phyloP scores from a whole-genome alignment of 495 filamentous ascomycete species.

The Penicillium odoratum region DNA sequence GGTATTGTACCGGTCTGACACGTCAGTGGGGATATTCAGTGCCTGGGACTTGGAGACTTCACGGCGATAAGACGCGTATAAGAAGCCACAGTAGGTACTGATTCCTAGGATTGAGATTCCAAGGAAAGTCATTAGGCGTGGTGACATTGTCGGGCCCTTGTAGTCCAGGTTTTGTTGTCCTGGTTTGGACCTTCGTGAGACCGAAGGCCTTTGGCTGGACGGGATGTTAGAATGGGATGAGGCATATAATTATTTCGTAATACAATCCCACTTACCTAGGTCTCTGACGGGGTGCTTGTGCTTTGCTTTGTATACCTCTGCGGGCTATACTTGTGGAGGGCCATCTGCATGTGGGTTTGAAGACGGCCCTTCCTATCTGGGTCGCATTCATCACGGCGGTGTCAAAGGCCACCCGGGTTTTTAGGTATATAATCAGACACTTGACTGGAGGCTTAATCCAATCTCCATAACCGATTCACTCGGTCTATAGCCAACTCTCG shows the following conservation, averaged over 20 bases:
- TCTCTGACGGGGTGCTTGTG: conserved; percentile 15
- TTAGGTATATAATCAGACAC: not conserved
- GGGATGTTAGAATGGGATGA: not conserved
- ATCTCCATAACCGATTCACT: not conserved
- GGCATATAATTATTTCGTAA: not conserved
- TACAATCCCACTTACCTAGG: conserved; percentile 14
- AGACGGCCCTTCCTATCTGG: conserved; percentile 13
- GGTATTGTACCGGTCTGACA: conserved; percentile 56
- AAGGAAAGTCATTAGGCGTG: conserved; percentile 38
- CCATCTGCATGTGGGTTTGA: conserved; percentile 10
- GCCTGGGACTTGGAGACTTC: conserved; percentile 38
- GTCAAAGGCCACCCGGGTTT: not conserved
- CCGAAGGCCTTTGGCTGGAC: conserved; percentile 10
- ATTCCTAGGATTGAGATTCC: conserved; percentile 48
- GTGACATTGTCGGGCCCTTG: conserved; percentile 27
- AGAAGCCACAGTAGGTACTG: conserved; percentile 52
- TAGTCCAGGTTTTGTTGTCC: conserved; percentile 6
- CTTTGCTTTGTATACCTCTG: conserved; percentile 25
- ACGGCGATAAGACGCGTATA: conserved; percentile 48
- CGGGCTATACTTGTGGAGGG: not conserved
- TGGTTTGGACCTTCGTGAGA: conserved; percentile 4
- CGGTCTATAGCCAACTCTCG: not conserved
- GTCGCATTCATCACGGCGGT: conserved; percentile 16
- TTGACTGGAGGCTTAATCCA: not conserved
- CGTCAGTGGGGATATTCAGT: conserved; percentile 46